phyloP scores from a whole-genome alignment of 1,284 basidiomycete genomes.

The Leccinum pseudoinsigne region DNA sequence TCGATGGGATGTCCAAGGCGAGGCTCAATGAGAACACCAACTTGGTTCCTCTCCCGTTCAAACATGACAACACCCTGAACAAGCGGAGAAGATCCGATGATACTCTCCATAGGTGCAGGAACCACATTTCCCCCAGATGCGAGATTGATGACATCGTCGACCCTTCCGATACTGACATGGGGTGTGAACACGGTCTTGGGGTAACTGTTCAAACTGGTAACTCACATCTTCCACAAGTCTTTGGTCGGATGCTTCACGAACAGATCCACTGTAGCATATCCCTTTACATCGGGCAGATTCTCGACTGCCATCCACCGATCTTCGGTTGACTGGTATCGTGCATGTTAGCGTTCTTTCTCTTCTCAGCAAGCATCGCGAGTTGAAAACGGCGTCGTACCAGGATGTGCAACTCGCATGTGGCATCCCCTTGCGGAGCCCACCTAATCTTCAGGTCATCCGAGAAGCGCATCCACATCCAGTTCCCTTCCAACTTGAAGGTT shows the following conservation, averaged over 20 bases:
- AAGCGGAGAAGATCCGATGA: not conserved
- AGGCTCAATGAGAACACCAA: not conserved
- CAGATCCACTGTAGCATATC: constrained; percentile 11
- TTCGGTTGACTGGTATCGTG: constrained; percentile 17
- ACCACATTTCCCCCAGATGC: not conserved
- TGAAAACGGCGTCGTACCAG: constrained; percentile 23
- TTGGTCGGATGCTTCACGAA: constrained; percentile 23
- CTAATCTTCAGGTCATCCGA: constrained; percentile 17
- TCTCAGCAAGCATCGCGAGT: not conserved
- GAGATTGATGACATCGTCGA: not conserved
- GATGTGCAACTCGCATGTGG: constrained; percentile 20
- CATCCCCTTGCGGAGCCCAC: constrained; percentile 33
- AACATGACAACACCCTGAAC: not conserved
- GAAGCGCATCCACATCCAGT: constrained; percentile 36
- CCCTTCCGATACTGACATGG: not conserved
- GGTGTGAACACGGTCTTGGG: not conserved
- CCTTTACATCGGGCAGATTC: constrained; percentile 22
- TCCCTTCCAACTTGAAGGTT: constrained; percentile 6
- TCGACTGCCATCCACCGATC: constrained; percentile 20
- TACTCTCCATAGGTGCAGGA: not conserved
- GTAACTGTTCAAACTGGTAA: not conserved
- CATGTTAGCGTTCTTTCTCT: too few relatives aligned
- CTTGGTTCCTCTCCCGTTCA: not conserved
- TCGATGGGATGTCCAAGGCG: not conserved
- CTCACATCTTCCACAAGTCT: constrained; percentile 20